Evolutionary conservation across 2,329 filamentous ascomycete genomes (phyloP), one percentile per base, ranked within the genome.

Genomic region (Arthrinium puccinioides): DNA sequence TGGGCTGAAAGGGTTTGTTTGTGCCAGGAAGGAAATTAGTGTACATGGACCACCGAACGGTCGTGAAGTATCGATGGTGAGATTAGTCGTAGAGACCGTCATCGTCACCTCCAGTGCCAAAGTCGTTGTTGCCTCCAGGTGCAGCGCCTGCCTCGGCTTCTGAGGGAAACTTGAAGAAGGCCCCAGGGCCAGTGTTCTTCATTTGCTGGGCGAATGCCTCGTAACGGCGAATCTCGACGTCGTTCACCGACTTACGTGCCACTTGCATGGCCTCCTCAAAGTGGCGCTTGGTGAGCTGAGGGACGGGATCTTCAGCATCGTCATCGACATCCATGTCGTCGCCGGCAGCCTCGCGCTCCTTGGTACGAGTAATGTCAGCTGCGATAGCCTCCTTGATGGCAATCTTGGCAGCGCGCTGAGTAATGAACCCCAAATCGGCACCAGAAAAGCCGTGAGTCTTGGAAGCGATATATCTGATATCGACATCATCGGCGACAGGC

Each of bases 371-470:
- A 52, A 98, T 97, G 44, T 97, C 90, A 32, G 75, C 60, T 14
- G 80, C 72, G 54, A 98, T 98, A 21, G 90, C 82, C 71, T 98
- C 83, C 78, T 98, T 98, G 72, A 98, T 98, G 53, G 92, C 92
- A 57, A 97, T 82, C 81, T 98, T 98, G 74, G 95, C 92, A 37
- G 92, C 92, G 63, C 92, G 88, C 72, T 98, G 92, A 18, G 92
- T 96, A 60, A 98, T 89, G 72, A 97, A 98, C 46, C 92, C 92
- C 62, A 98, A 77, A 84, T 98, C 92, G 57, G 92, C 92, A 89
- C 92, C 92, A 40, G 92, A 97, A 79, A 97, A 98, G 46, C 92
- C 92, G 69, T 98, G 88, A 6, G 92, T 98, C 76, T 94, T 94
- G 67, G 82, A 84, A 38, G 92, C 90, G 59, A 98, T 97, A 74